These are phyloP conservation scores for Cladophialophora chaetospira DNA, from an alignment of 2,329 filamentous ascomycete species.

Conservation along the genomic window DNA sequence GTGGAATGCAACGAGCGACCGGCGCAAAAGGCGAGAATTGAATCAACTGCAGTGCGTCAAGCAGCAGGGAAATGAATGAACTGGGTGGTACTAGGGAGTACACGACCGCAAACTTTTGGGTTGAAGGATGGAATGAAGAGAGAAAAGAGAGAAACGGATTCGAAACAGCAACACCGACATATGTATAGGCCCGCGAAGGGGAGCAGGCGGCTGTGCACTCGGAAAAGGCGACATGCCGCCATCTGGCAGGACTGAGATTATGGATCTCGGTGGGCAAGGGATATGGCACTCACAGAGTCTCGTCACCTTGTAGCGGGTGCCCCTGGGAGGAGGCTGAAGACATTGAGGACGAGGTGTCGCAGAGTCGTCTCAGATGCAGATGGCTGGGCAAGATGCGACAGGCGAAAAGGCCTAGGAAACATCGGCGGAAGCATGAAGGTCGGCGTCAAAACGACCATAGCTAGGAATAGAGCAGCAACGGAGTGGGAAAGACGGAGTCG, in stretches of 20 bases:
- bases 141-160: slow-evolving; percentile 10
- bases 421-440: background rate
- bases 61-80: slow-evolving; percentile 31
- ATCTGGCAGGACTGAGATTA: slow-evolving; percentile 21
- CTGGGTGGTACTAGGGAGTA: slow-evolving; percentile 19
- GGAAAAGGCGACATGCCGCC: slow-evolving; percentile 9
- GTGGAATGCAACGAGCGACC: slow-evolving; percentile 31
- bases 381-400: slow-evolving; percentile 15
- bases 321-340: slow-evolving; percentile 23
- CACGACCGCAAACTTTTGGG: slow-evolving; percentile 11
- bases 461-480: slow-evolving; percentile 13
- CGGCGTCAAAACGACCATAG: slow-evolving; percentile 7
- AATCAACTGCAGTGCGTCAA: slow-evolving; percentile 30
- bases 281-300: slow-evolving; percentile 28
- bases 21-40: slow-evolving; percentile 27
- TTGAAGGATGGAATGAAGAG: slow-evolving; percentile 27
- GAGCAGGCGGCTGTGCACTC: slow-evolving; percentile 12
- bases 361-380: slow-evolving; percentile 24
- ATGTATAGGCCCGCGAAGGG: slow-evolving; percentile 24
- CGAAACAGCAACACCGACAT: slow-evolving; percentile 23
- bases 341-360: slow-evolving; percentile 15
- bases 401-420: slow-evolving; percentile 9
- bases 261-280: slow-evolving; percentile 27
- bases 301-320: slow-evolving; percentile 24
- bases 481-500: slow-evolving; percentile 5